Conservation (phyloP, 441 rosid genomes). For the Macaranga tanarius region DNA sequence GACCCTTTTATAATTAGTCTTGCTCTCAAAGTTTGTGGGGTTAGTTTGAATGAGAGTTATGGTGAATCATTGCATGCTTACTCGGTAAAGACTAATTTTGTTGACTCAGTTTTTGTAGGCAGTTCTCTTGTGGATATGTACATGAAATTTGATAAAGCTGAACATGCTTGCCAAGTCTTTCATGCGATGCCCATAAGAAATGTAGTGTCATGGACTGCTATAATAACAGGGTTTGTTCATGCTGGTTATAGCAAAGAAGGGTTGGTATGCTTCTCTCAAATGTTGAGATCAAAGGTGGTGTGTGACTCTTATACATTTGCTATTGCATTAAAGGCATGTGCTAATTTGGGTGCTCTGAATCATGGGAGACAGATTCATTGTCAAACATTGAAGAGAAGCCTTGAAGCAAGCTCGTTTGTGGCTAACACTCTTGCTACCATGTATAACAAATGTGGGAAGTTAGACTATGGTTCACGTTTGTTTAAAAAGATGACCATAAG, state of each 20-base stretch:
- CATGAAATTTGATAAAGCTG: slow-evolving; percentile 45
- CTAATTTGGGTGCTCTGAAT: slow-evolving; percentile 52
- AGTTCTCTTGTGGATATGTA: slow-evolving; percentile 77
- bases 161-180: slow-evolving; percentile 53
- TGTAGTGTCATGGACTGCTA: slow-evolving; percentile 81
- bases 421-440: slow-evolving; percentile 69
- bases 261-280: slow-evolving; percentile 57
- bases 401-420: slow-evolving; percentile 52
- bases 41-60: slow-evolving; percentile 36
- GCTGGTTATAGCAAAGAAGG: slow-evolving; percentile 53
- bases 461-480: slow-evolving; percentile 54
- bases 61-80: slow-evolving; percentile 71
- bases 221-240: slow-evolving; percentile 76
- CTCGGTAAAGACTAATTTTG: slow-evolving; percentile 51
- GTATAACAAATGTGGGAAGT: slow-evolving; percentile 81
- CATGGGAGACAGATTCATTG: slow-evolving; percentile 79
- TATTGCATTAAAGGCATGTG: slow-evolving; percentile 78
- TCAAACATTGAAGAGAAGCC: slow-evolving; percentile 54
- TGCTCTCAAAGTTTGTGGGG: slow-evolving; percentile 72
- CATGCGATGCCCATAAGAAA: slow-evolving; percentile 65
- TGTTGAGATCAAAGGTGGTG: slow-evolving; percentile 50
- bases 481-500: slow-evolving; percentile 59
- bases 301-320: slow-evolving; percentile 64
- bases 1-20: slow-evolving; percentile 71
- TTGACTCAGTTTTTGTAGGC: slow-evolving; percentile 68